phyloP scores from a whole-genome alignment of 305 asterid genomes.

The Rubia peregrina region DNA sequence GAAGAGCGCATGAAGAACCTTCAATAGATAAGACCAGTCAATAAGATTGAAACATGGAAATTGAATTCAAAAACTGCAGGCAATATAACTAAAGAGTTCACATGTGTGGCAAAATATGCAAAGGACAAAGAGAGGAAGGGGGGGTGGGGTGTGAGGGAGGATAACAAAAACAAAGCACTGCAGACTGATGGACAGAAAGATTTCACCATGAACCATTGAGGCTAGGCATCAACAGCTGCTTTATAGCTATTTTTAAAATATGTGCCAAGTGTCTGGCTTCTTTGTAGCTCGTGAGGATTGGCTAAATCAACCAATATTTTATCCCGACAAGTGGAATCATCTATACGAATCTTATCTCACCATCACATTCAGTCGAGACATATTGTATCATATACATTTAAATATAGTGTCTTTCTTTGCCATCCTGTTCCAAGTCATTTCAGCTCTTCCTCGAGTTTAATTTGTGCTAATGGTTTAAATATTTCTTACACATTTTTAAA shows the following conservation, averaged over 20 bases:
- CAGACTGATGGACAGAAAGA: not conserved
- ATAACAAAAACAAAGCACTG: not conserved
- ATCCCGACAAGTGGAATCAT: too few species aligned
- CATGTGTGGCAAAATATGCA: not conserved
- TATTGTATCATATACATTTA: not conserved
- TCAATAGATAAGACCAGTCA: constrained; percentile 28
- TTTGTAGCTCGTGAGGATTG: too few species aligned
- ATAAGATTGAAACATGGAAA: constrained; percentile 15
- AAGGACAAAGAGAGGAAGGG: too few species aligned
- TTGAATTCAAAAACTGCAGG: not conserved
- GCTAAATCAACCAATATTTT: too few species aligned
- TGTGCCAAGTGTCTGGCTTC: not conserved
- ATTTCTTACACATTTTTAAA: not conserved
- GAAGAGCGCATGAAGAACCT: constrained; percentile 95
- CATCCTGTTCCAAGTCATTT: not conserved
- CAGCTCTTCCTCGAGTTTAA: not conserved
- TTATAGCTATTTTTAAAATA: not conserved
- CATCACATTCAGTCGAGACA: not conserved
- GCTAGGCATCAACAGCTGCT: not conserved
- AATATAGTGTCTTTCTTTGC: not conserved
- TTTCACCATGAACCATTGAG: too few species aligned
- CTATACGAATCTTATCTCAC: not conserved
- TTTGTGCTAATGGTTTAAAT: too few species aligned
- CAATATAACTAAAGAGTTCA: not conserved
- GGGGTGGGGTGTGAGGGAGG: too few species aligned